Base-by-base conservation (phyloP, 768 basidiomycete species). In the Suillus spraguei region DNA sequence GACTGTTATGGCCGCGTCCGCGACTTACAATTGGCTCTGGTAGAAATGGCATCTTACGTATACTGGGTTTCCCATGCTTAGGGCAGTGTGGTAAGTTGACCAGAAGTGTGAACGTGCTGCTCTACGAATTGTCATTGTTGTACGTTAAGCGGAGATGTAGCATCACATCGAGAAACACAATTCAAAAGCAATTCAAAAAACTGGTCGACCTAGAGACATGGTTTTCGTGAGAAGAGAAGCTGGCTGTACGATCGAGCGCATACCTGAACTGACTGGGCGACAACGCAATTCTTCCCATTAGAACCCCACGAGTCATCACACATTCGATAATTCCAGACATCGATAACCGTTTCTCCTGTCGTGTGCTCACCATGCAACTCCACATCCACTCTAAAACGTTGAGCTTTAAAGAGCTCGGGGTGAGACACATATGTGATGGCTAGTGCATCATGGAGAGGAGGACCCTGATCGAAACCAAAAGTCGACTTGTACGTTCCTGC, bases 401-500 rank as follows among this genome's bases (percentile, higher is more conserved):
- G 83, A 39, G 77, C 76, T 28, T 72, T 72, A 73, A 95, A 94
- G 1, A 94, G 67, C 5, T 86, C 81, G 0, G 92, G 92, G n/a
- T 76, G 74, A 1, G 87, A 83, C 41, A 94, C 79, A 65, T 91
- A 95, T 11, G 87, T 90, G 53, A 95, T 79, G 0, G 94, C 92
- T 41, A 96, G 80, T 0, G 92, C 87, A 68, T 96, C 95, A 66
- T 97, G 95, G 3, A 95, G 79, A 2, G 95, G 95, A 7, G 95
- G 95, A 0, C 93, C 94, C 39, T 90, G 82, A n/a, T 81, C 72
- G 72, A 96, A 96, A n/a, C 86, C 87, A 66, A 94, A 96, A 0
- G 87, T 88, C 3, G 83, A 77, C 69, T 85, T 84, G 76, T 95
- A 94, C 2, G 86, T 66, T 4, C 85, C 82, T 6, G 90, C 87